Conservation (phyloP, 169 alveolate species). For the Eimeria praecox region DNA sequence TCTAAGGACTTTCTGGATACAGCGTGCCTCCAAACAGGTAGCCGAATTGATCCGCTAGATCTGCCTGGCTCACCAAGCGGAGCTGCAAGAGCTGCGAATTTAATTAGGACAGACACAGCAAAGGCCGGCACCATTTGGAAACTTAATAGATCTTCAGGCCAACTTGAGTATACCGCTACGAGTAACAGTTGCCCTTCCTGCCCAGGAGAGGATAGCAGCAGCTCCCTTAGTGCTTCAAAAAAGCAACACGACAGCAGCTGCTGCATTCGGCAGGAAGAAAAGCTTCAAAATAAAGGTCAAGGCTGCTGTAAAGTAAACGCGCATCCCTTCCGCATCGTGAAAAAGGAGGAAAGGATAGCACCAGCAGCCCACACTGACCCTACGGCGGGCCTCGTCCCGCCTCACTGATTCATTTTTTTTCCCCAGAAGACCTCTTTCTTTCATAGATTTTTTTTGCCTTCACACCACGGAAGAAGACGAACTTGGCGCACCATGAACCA, state of each 20-base stretch:
- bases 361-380: conserved; percentile 16
- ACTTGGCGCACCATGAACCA: background rate
- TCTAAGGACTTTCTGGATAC: background rate
- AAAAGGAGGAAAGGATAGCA: background rate
- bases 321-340: background rate
- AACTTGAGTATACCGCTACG: background rate
- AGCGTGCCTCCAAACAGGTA: background rate
- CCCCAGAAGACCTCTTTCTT: background rate
- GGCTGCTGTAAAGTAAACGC: background rate
- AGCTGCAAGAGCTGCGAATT: background rate
- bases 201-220: background rate
- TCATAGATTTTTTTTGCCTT: background rate
- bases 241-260: background rate
- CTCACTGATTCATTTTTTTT: background rate
- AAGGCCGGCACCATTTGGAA: background rate
- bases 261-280: background rate
- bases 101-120: background rate
- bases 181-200: background rate
- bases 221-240: background rate
- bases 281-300: background rate
- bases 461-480: background rate
- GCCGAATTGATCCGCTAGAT: background rate
- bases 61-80: background rate
- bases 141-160: background rate
- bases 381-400: background rate